These are phyloP conservation scores for Taxawa tesnikishii DNA, from an alignment of 2,329 filamentous ascomycete species.

Conservation along the genomic window DNA sequence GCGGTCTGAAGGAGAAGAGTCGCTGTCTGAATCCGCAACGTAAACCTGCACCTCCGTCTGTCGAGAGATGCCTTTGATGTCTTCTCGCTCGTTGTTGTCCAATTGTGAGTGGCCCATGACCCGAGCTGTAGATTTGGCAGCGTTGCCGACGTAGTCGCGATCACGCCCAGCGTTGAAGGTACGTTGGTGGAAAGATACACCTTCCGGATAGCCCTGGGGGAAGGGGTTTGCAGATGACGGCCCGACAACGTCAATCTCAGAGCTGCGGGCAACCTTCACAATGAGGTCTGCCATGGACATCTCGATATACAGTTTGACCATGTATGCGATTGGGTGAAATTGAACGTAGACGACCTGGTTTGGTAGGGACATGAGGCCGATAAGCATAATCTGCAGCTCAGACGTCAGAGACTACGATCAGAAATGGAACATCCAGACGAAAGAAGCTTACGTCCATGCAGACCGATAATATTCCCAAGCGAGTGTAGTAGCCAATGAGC, in stretches of 20 bases:
- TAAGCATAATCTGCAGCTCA: slow-evolving; percentile 3
- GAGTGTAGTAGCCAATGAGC: slow-evolving; percentile 37
- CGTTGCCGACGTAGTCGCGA: slow-evolving; percentile 2
- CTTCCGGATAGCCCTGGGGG: no score
- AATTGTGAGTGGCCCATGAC: slow-evolving; percentile 1
- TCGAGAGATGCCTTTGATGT: slow-evolving; percentile 3
- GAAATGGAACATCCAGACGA: no score
- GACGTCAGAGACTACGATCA: background rate
- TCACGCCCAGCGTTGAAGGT: slow-evolving; percentile 4
- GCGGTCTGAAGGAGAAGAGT: no score
- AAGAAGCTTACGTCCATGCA: slow-evolving; percentile 28
- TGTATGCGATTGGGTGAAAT: slow-evolving; percentile 32
- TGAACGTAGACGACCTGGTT: slow-evolving; percentile 28
- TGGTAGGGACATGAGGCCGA: slow-evolving; percentile 5
- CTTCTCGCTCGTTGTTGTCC: background rate
- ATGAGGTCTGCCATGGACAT: slow-evolving; percentile 41
- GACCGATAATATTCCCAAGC: slow-evolving; percentile 37
- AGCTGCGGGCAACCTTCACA: slow-evolving; percentile 22
- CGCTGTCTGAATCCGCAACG: slow-evolving; percentile 6
- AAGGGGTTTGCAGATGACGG: background rate
- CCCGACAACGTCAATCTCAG: slow-evolving; percentile 3
- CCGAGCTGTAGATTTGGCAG: slow-evolving; percentile 3
- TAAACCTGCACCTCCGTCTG: slow-evolving; percentile 5
- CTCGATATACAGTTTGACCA: slow-evolving; percentile 39
- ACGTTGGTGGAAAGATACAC: background rate